Base-by-base conservation (phyloP, 176 grass and related monocot species). In the Puya raimondii region DNA sequence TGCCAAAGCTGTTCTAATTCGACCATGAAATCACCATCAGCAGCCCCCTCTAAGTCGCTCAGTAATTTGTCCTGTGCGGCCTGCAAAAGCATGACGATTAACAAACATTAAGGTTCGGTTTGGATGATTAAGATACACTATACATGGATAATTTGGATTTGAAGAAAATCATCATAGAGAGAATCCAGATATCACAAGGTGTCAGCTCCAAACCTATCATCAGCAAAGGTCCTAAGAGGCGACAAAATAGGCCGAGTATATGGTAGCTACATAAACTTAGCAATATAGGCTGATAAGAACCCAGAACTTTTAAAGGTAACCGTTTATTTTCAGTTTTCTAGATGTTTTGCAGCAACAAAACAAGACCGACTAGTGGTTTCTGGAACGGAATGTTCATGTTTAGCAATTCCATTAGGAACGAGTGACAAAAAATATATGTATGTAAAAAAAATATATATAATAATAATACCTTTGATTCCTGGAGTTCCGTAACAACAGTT, bases 401-500 rank as follows among this genome's bases (percentile, higher is more conserved):
- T 15, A 20, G 51, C 20, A 64, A 29, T 10, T 58, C 27, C 51
- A 14, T 23, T 70, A 33, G 26, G 23, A 16, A 42, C 12, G 13
- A 50, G 15, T 27, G 21, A 9, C 73, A 48, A 11, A 66, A 65
- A 4, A 63, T 63, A 64, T 23, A 23, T 23, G 1, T 23, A 23
- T 23, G 1, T 26, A 12, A 0, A 9, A 71, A 83, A 2, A 57
- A 11, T 2, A 64, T 14, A 50, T n/a, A n/a, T 26, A 4, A 11
- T 25, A 20, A 59, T 56, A 47, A 10, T 65, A 96, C 92, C 88
- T 89, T 74, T 58, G 86, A 82, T 67, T 96, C 86, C 73, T 86
- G 75, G 48, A 91, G 56, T 81, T 90, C 87, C 11, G 84, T 88
- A 71, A 99, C 89, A 12, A 77, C 89, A 72, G 74, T 88, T 56